Evolutionary conservation across 345 rosid species (phyloP).

Genomic region (Physaria fendleri): DNA sequence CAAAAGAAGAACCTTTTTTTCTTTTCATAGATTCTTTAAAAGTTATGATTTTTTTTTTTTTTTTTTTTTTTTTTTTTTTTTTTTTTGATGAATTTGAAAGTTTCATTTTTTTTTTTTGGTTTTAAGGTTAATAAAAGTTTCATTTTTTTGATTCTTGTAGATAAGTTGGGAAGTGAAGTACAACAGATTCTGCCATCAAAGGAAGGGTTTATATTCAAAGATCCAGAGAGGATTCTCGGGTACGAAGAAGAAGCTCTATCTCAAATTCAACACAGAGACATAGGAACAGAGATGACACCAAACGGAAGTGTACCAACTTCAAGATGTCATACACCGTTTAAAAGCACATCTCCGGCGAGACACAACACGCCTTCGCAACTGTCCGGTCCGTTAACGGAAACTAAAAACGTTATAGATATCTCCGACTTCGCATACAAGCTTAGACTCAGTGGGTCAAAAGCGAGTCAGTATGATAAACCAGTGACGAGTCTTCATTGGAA

Average conservation of each 20-base stretch:
- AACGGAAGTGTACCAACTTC: constrained; percentile 70
- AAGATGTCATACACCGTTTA: constrained; percentile 77
- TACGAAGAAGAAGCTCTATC: constrained; percentile 7
- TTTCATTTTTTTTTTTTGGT: too few relatives aligned
- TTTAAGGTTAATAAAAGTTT: too few relatives aligned
- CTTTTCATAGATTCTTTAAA: not conserved
- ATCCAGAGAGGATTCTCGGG: constrained; percentile 34
- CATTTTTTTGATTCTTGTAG: constrained; percentile 33
- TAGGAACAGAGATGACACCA: constrained; percentile 95
- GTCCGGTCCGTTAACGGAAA: constrained; percentile 72
- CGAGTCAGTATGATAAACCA: constrained; percentile 45
- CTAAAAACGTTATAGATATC: constrained; percentile 45
- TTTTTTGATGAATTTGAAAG: constrained; percentile 1
- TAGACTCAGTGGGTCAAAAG: constrained; percentile 36
- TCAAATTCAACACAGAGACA: constrained; percentile 60
- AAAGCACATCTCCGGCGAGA: constrained; percentile 67
- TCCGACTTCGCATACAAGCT: constrained; percentile 61
- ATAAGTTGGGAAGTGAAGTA: constrained; percentile 69
- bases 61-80: too few relatives aligned
- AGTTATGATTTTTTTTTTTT: constrained; percentile 3
- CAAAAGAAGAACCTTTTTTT: not conserved
- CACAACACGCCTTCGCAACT: constrained; percentile 85
- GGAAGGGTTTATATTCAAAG: constrained; percentile 72
- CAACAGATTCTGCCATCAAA: constrained; percentile 59
- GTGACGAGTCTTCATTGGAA: constrained; percentile 71